Conservation (phyloP, 768 basidiomycete species). For the Lactifluus echinatus region DNA sequence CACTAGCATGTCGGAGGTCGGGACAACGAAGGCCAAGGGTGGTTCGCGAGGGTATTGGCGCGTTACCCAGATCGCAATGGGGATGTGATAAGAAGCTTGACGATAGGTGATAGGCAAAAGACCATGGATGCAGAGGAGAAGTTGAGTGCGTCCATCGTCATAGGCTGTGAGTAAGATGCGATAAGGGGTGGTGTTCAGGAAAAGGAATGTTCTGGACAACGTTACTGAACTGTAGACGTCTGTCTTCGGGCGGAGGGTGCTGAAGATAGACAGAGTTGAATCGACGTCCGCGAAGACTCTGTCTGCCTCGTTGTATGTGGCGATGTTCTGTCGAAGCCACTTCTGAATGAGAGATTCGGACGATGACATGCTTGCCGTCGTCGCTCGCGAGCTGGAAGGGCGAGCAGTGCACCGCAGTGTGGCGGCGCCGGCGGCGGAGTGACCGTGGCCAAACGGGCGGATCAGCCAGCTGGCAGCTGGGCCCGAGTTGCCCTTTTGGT, state of each 20-base stretch:
- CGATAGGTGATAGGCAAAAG: slow-evolving; percentile 82
- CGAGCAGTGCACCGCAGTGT: neutral
- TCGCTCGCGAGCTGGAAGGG: neutral
- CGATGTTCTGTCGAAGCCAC: slow-evolving; percentile 63
- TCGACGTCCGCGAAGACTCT: slow-evolving; percentile 59
- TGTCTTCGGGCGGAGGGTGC: slow-evolving; percentile 64
- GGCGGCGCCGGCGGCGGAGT: slow-evolving; percentile 3
- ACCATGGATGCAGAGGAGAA: slow-evolving; percentile 86
- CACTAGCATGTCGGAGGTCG: slow-evolving; percentile 85
- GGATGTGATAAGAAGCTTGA: slow-evolving; percentile 81
- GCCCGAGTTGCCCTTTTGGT: slow-evolving; percentile 16
- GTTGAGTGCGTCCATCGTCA: slow-evolving; percentile 89
- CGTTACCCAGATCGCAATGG: slow-evolving; percentile 81
- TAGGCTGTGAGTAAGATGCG: slow-evolving; percentile 46
- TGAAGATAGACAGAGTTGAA: slow-evolving; percentile 42
- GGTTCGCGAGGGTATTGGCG: slow-evolving; percentile 74
- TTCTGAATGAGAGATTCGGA: slow-evolving; percentile 32
- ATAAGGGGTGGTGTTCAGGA: slow-evolving; percentile 14
- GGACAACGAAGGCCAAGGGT: slow-evolving; percentile 86
- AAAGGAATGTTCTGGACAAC: slow-evolving; percentile 7
- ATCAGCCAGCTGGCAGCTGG: neutral
- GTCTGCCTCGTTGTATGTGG: slow-evolving; percentile 45
- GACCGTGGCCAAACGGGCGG: neutral
- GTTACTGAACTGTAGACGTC: slow-evolving; percentile 61
- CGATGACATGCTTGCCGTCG: slow-evolving; percentile 4